These are phyloP conservation scores for Potentilla sterilis DNA, from an alignment of 306 rosid genomes.

Conservation along the genomic window DNA sequence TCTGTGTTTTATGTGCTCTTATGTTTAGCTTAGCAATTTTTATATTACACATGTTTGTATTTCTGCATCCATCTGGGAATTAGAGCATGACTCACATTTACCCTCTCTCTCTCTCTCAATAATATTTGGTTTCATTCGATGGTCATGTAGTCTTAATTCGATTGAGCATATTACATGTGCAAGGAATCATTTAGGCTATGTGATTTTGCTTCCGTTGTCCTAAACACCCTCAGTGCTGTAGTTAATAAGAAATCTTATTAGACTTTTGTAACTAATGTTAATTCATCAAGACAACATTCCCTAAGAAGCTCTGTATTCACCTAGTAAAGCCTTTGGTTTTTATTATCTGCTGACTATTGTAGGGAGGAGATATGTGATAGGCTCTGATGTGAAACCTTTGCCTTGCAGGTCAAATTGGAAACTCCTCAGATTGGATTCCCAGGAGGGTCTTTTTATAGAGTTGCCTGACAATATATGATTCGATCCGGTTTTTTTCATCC, in stretches of 20 bases:
- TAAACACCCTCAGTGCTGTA: not conserved
- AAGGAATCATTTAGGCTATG: not conserved
- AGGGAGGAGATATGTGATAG: not conserved
- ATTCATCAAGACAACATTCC: not conserved
- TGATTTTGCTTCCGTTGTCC: not conserved
- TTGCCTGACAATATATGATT: not conserved
- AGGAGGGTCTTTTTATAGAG: not conserved
- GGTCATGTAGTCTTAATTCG: not conserved
- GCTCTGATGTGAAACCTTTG: conserved; percentile 1
- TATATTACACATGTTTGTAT: not conserved
- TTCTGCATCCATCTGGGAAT: not conserved
- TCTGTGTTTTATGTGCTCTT: not conserved
- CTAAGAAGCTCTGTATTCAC: not conserved
- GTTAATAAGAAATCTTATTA: not conserved
- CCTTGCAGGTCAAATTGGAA: conserved; percentile 1
- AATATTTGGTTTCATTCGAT: not conserved
- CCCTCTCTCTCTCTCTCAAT: not conserved
- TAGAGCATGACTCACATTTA: not conserved
- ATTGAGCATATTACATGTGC: not conserved
- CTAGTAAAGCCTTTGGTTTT: not conserved
- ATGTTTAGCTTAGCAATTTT: not conserved
- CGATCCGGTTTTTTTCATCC: not conserved
- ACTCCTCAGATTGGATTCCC: not conserved
- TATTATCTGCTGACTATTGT: not conserved
- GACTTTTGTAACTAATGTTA: not conserved